These are phyloP conservation scores for Sporothrix euskadiensis DNA, from an alignment of 2,329 filamentous ascomycete species.

Conservation along the genomic window DNA sequence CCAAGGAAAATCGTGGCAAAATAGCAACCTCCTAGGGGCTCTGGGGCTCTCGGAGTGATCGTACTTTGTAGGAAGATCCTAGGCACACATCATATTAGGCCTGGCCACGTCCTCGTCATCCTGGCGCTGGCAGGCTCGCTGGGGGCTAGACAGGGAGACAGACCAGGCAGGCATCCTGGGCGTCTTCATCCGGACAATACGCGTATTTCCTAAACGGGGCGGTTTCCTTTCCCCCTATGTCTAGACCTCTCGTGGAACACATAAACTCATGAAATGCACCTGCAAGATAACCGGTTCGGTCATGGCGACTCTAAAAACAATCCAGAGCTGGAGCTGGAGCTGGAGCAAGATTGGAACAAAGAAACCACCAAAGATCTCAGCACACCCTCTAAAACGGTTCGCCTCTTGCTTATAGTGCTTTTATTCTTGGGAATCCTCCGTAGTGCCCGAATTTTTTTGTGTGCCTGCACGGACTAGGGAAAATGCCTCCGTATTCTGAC, in stretches of 20 bases:
- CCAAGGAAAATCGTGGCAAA: background rate
- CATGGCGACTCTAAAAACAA: background rate
- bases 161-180: background rate
- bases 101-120: background rate
- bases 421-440: background rate
- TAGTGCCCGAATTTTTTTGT: background rate
- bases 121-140: background rate
- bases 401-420: background rate
- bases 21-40: background rate
- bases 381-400: background rate
- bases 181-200: background rate
- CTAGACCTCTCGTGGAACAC: background rate
- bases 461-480: background rate
- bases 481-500: constrained; percentile 3
- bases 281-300: background rate
- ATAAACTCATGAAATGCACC: background rate
- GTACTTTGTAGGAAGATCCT: background rate
- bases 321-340: too few relatives aligned
- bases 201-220: constrained; percentile 3
- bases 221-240: background rate
- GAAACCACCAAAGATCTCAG: background rate
- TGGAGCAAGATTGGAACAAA: background rate
- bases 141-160: background rate
- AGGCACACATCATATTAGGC: background rate
- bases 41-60: background rate